Conservation (phyloP, 1,139 yeast species). For the Kodamaea ohmeri region DNA sequence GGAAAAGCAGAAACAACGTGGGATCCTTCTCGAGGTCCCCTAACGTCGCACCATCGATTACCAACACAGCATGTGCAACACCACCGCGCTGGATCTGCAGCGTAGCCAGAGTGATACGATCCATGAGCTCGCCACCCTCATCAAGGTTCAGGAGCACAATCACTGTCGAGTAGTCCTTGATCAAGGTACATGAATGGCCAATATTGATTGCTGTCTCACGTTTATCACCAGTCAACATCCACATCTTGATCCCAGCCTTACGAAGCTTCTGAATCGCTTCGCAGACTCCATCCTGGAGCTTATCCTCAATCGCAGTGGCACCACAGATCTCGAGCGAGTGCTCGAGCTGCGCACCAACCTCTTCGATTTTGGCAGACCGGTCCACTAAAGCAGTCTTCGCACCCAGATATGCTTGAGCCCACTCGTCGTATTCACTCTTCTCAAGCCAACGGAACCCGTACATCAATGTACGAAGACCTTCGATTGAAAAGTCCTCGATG, state of each 20-base stretch:
- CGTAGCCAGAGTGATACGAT: constrained; percentile 57
- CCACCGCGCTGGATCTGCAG: constrained; percentile 61
- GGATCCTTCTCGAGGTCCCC: constrained; percentile 68
- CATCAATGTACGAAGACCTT: constrained; percentile 85
- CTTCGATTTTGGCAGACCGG: constrained; percentile 65
- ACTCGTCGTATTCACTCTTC: constrained; percentile 53
- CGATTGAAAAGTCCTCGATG: constrained; percentile 90
- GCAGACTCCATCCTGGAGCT: constrained; percentile 92
- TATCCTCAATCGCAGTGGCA: constrained; percentile 97
- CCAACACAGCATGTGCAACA: constrained; percentile 92
- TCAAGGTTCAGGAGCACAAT: constrained; percentile 68
- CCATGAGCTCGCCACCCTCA: constrained; percentile 47
- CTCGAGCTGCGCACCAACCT: constrained; percentile 73
- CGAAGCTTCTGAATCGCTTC: constrained; percentile 89
- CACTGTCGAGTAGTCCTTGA: constrained; percentile 89
- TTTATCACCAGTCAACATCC: constrained; percentile 99
- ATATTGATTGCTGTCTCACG: constrained; percentile 96
- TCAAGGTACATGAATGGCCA: constrained; percentile 90
- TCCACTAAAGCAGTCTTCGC: constrained; percentile 78
- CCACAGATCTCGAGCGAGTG: constrained; percentile 66
- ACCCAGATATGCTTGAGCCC: constrained; percentile 65
- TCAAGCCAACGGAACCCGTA: constrained; percentile 78
- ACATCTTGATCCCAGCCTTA: constrained; percentile 88
- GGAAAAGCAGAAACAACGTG: constrained; percentile 66
- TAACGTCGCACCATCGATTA: constrained; percentile 87